phyloP scores from a whole-genome alignment of 345 rosid genomes.

The Schrenkiella parvula region DNA sequence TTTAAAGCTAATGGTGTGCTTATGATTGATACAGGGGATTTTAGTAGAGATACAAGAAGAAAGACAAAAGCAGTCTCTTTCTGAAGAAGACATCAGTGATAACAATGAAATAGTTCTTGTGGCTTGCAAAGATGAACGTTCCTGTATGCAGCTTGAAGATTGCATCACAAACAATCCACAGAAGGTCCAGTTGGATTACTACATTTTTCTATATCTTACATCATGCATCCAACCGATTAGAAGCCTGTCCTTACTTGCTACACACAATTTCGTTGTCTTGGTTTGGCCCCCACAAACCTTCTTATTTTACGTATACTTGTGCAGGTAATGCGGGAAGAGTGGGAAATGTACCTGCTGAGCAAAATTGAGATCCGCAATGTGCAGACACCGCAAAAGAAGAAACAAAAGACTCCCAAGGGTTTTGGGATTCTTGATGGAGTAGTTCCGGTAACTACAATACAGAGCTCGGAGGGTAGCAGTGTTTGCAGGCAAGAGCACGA shows the following conservation, averaged over 20 bases:
- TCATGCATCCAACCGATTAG: background rate
- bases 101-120: constrained; percentile 69
- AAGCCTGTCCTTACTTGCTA: background rate
- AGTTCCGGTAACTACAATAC: constrained; percentile 57
- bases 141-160: constrained; percentile 98
- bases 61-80: constrained; percentile 49
- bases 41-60: constrained; percentile 86
- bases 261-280: background rate
- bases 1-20: background rate
- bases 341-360: constrained; percentile 89
- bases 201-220: background rate
- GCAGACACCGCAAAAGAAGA: constrained; percentile 73
- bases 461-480: constrained; percentile 66
- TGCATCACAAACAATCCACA: constrained; percentile 59
- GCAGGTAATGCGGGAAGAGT: constrained; percentile 89
- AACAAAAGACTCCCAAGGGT: constrained; percentile 73
- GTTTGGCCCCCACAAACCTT: background rate
- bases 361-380: constrained; percentile 66
- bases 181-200: constrained; percentile 45
- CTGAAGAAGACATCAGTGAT: constrained; percentile 39
- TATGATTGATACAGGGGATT: constrained; percentile 51
- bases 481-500: constrained; percentile 68
- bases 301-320: constrained; percentile 9
- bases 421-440: constrained; percentile 93
- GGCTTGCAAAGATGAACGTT: constrained; percentile 91